These are phyloP conservation scores for Venturia pyrina DNA, from an alignment of 2,329 filamentous ascomycete genomes.

Conservation along the genomic window DNA sequence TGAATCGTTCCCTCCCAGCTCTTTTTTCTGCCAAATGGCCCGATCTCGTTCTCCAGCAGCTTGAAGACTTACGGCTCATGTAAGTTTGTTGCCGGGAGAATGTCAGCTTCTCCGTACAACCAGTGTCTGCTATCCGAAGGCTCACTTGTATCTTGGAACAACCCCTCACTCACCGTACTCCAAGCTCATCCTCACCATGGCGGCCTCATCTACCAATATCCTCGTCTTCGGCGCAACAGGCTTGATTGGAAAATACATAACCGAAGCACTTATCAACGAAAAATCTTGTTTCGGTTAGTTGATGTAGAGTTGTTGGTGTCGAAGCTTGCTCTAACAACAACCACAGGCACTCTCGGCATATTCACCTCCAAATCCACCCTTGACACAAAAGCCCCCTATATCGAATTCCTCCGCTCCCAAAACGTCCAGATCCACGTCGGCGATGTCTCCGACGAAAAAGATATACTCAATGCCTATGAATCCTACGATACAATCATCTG, in stretches of 20 bases:
- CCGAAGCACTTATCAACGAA: conserved; percentile 1
- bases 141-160: background rate
- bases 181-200: background rate
- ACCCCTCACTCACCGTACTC: background rate
- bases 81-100: too few relatives aligned
- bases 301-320: background rate
- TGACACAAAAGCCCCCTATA: conserved; percentile 16
- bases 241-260: conserved; percentile 11
- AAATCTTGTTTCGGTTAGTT: background rate
- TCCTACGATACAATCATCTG: conserved; percentile 56
- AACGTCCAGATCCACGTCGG: conserved; percentile 40
- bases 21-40: too few relatives aligned
- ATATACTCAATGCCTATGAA: conserved; percentile 47
- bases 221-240: conserved; percentile 14
- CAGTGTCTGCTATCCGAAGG: too few relatives aligned
- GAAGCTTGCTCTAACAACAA: background rate
- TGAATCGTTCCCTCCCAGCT: too few relatives aligned
- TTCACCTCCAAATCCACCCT: conserved; percentile 12
- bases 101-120: too few relatives aligned
- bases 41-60: too few relatives aligned
- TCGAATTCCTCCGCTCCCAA: conserved; percentile 23
- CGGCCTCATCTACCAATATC: conserved; percentile 3
- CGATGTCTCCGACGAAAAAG: conserved; percentile 40
- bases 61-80: too few relatives aligned
- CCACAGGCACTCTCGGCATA: conserved; percentile 6